phyloP scores from a whole-genome alignment of 2,329 filamentous ascomycete species.

The Pseudogymnoascus sp. region DNA sequence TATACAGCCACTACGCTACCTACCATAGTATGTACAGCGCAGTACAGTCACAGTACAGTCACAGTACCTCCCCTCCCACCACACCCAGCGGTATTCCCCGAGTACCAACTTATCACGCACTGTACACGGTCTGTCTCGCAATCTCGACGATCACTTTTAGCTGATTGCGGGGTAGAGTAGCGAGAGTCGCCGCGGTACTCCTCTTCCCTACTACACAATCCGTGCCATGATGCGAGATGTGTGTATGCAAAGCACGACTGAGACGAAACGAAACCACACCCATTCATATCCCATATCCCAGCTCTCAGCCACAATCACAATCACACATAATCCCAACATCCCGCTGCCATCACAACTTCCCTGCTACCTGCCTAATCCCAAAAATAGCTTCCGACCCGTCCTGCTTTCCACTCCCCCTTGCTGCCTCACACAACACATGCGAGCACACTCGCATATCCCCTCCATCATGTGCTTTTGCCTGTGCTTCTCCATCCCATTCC shows the following conservation, averaged over 20 bases:
- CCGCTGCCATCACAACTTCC: conserved; percentile 32
- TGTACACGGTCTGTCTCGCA: neutral
- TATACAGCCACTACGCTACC: neutral
- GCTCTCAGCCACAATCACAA: neutral
- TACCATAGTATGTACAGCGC: neutral
- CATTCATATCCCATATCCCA: neutral
- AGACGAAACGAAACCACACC: neutral
- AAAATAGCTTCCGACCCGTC: neutral
- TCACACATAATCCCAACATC: conserved; percentile 8
- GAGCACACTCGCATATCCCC: neutral
- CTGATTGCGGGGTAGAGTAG: neutral
- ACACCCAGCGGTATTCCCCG: neutral
- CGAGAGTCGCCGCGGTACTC: neutral
- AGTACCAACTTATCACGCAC: neutral
- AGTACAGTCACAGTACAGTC: neutral
- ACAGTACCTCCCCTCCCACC: neutral
- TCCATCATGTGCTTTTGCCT: neutral
- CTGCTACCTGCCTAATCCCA: conserved; percentile 31
- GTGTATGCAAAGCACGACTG: neutral
- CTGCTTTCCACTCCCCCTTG: neutral
- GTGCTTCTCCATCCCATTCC: neutral
- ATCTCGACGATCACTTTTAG: neutral
- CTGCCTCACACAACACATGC: neutral
- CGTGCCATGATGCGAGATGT: neutral
- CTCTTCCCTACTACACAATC: too few relatives aligned